phyloP scores from a whole-genome alignment of 2,329 filamentous ascomycete genomes.

The Leptographium wingfieldii region DNA sequence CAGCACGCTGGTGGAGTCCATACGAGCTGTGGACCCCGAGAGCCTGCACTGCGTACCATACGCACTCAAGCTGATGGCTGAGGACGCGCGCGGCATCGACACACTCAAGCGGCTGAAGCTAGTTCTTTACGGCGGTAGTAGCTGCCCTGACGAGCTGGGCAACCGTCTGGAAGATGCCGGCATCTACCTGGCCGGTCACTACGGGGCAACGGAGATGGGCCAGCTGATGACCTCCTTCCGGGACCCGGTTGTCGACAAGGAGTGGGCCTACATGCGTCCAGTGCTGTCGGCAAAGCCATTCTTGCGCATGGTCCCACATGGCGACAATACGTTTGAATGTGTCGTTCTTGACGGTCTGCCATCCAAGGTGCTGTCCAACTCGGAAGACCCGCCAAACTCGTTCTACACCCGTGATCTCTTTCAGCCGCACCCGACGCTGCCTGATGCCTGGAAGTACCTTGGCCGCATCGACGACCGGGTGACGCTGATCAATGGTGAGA shows the following conservation, averaged over 20 bases:
- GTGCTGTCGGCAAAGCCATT: slow-evolving; percentile 20
- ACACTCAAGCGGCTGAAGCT: slow-evolving; percentile 32
- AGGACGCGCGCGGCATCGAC: slow-evolving; percentile 40
- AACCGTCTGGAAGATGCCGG: no score
- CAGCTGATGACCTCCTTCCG: slow-evolving; percentile 49
- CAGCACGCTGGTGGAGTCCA: slow-evolving; percentile 32
- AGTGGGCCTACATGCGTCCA: slow-evolving; percentile 48
- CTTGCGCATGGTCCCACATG: slow-evolving; percentile 19
- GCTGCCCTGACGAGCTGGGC: slow-evolving; percentile 36
- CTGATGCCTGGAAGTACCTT: no score
- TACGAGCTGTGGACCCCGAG: slow-evolving; percentile 30
- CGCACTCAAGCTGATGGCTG: slow-evolving; percentile 48
- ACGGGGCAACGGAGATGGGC: slow-evolving; percentile 39
- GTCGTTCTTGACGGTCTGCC: slow-evolving; percentile 24
- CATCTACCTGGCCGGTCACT: slow-evolving; percentile 13
- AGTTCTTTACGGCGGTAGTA: slow-evolving; percentile 44
- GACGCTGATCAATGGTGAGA: no score
- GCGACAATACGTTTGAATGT: slow-evolving; percentile 24
- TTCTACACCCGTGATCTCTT: no score
- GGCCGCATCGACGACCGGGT: no score
- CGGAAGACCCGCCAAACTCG: not conserved
- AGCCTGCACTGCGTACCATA: slow-evolving; percentile 52
- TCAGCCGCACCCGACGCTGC: no score
- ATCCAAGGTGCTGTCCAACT: slow-evolving; percentile 18
- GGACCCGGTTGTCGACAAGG: slow-evolving; percentile 32